Evolutionary conservation across 2,329 filamentous ascomycete species (phyloP), one percentile per base, ranked within the genome.

Genomic region (Fusarium mexicanum): DNA sequence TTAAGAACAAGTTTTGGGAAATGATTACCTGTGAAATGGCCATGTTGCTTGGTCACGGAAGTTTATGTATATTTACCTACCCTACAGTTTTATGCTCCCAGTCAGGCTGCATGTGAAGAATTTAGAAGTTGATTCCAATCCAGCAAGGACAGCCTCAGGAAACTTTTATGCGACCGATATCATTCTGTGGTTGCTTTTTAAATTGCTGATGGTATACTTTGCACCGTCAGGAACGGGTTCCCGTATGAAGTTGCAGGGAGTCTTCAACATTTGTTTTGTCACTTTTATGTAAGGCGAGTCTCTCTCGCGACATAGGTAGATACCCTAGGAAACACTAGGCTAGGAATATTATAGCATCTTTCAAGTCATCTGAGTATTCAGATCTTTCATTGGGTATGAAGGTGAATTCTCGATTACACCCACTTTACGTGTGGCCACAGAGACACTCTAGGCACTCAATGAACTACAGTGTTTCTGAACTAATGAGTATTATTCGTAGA

Each of bases 41-140:
- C 18, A 35, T 37, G 8, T 53, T 35, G 13, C 33, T 18, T 37
- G 14, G 33, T 12, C 9, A 22, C 13, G 20, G 13, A 26, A 53
- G 20, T 18, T 37, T 26, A 20, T 26, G 31, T 9, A 26, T 11
- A 37, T 20, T 16, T 24, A 35, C n/a, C 9, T 53, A 53, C 50
- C 50, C 50, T 53, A 53, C 18, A 53, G 18, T 0, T 13, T 8
- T 24, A 5, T 9, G 1, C 4, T 8, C 24, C 5, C 1, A 1
- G 5, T 8, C 6, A 11, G 17, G 17, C n/a, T 26, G 17, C 9
- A 37, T 20, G 48, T 35, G 31, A 35, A 51, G 31, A 35, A 24
- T 14, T 14, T 8, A 4, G 31, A 35, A 18, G 12, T 16, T 37
- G 14, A 35, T 17, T 37, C 13, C 50, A 53, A 37, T 9, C 10